phyloP scores from a whole-genome alignment of 345 rosid genomes.

The Rhodamnia rubescens region DNA sequence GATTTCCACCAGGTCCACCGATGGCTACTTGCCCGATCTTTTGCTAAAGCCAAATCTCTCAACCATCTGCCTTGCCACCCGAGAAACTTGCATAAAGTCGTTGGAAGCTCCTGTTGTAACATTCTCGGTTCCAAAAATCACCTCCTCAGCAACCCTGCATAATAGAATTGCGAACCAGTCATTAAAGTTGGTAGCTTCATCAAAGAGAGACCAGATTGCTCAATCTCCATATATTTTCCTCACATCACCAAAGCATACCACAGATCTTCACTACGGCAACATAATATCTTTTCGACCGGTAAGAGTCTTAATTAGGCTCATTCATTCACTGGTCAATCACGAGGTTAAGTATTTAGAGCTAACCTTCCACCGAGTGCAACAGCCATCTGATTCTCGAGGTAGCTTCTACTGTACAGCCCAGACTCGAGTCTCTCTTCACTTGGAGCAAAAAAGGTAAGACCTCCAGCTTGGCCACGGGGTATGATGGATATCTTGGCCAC shows the following conservation, averaged over 20 bases:
- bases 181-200: not conserved
- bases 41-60: slow-evolving; percentile 97
- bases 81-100: slow-evolving; percentile 97
- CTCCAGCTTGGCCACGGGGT: slow-evolving; percentile 98
- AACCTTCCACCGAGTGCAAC: slow-evolving; percentile 99
- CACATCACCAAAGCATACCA: not conserved
- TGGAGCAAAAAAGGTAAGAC: slow-evolving; percentile 91
- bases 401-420: slow-evolving; percentile 91
- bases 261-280: not conserved
- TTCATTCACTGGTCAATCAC: not conserved
- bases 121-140: slow-evolving; percentile 78
- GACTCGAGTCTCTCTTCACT: slow-evolving; percentile 98
- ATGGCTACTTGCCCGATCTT: slow-evolving; percentile 96
- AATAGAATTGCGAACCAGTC: not conserved
- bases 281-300: not conserved
- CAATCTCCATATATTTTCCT: not conserved
- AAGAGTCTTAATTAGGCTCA: not conserved
- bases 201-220: not conserved
- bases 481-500: slow-evolving; percentile 95
- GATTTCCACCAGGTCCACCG: slow-evolving; percentile 93
- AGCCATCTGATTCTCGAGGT: slow-evolving; percentile 97
- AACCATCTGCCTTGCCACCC: slow-evolving; percentile 99
- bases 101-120: slow-evolving; percentile 98
- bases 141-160: slow-evolving; percentile 89
- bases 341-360: slow-evolving; percentile 1